phyloP scores from a whole-genome alignment of 768 basidiomycete genomes.

The Russula lepida region DNA sequence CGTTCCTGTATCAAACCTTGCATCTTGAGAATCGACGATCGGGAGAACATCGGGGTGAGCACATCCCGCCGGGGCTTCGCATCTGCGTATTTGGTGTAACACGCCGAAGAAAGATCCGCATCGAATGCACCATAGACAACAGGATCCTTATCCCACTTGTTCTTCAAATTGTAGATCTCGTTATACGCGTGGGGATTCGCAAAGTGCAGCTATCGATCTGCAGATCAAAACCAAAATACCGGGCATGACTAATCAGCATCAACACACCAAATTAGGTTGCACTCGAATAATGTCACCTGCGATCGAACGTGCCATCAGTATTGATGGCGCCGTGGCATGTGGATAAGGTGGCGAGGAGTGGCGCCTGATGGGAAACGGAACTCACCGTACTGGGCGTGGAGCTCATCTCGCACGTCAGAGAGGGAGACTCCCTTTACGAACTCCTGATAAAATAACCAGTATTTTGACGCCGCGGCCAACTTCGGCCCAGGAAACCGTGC shows the following conservation, averaged over 20 bases:
- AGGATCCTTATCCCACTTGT: conserved; percentile 29
- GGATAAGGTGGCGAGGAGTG: neutral
- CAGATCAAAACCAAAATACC: neutral
- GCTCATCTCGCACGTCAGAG: conserved; percentile 28
- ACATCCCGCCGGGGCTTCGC: conserved; percentile 30
- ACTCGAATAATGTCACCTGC: conserved; percentile 34
- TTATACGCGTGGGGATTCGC: conserved; percentile 33
- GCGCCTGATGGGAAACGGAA: neutral
- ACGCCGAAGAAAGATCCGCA: conserved; percentile 32
- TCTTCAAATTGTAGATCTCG: conserved; percentile 33
- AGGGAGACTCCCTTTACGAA: conserved; percentile 19
- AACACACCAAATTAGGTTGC: conserved; percentile 34
- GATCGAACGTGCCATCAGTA: neutral
- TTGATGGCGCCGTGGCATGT: neutral
- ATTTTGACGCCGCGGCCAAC: conserved; percentile 18
- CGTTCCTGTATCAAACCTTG: conserved; percentile 32
- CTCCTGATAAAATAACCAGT: conserved; percentile 20
- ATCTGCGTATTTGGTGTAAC: conserved; percentile 30
- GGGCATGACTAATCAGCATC: neutral
- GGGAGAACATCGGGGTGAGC: conserved; percentile 35
- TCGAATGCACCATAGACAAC: conserved; percentile 34
- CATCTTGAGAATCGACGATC: conserved; percentile 33
- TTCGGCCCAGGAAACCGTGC: conserved; percentile 22
- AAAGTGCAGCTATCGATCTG: conserved; percentile 34
- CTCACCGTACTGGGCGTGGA: conserved; percentile 35